Base-by-base conservation (phyloP, 169 alveolate species). In the Theileria sp. region DNA sequence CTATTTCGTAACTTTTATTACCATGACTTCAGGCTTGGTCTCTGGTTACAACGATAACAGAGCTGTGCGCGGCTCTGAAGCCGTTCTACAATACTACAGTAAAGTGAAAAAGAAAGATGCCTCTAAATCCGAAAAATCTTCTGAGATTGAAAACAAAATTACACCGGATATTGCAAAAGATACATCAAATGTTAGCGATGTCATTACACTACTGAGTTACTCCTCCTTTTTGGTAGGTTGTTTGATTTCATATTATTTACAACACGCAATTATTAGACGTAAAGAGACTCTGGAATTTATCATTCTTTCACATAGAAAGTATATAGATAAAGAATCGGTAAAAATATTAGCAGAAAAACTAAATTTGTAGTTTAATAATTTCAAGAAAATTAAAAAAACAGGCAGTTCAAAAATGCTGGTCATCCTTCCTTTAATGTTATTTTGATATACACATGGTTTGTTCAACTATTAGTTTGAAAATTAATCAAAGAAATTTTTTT, bases 171-270 rank as follows among this genome's bases (percentile, higher is more conserved):
- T 58, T 25, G 67, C 67, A 58, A 13, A 6, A 8, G 67, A 58
- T 25, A 58, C 67, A 25, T 58, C 67, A 4, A 58, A 58, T 25
- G 67, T 25, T 25, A 58, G n/a, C 67, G 67, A 58, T n/a, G n/a
- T 58, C 8, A 19, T 58, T 19, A 58, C 67, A 19, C 67, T 58
- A n/a, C 34, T 58, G 5, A 58, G 32, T n/a, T 58, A 58, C 32
- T 19, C 34, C 0, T 58, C 67, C 67, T 58, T 21, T 25, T 19
- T 58, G 15, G 67, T 25, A n/a, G 67, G 28, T 3, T 58, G 36
- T 25, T 21, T 58, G 36, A 58, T 58, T 21, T 58, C 67, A 19
- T 58, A 58, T 8, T 19, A 21, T 19, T 8, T 25, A 8, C 34
- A 58, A 19, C 26, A 58, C 5, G 32, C 34, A 5, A 58, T 58